Evolutionary conservation across 1,284 basidiomycete species (phyloP).

Genomic region (Naganishia liquefaciens): DNA sequence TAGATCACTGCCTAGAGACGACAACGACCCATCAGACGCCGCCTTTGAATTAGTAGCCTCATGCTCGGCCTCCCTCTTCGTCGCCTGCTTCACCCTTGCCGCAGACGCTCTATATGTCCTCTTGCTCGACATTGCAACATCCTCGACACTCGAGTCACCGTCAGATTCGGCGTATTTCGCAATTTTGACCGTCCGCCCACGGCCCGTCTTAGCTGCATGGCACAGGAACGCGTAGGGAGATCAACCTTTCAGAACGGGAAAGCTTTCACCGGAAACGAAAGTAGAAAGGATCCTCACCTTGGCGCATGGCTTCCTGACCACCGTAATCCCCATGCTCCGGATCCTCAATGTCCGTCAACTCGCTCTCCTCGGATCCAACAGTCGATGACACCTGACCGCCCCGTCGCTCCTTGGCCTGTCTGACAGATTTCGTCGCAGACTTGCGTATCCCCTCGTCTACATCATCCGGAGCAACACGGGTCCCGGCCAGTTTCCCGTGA

Average conservation of each 20-base stretch:
- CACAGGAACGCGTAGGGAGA: neutral
- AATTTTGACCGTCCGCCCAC: constrained; percentile 1
- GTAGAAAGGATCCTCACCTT: too few relatives aligned
- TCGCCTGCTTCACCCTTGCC: constrained; percentile 2
- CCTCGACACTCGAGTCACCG: neutral
- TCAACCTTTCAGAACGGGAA: too few relatives aligned
- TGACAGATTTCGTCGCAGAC: neutral
- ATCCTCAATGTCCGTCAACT: neutral
- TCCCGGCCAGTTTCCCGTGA: too few relatives aligned
- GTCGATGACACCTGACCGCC: neutral
- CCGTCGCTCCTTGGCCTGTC: neutral
- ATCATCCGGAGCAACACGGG: too few relatives aligned
- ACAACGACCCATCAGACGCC: neutral
- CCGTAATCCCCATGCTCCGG: neutral
- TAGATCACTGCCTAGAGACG: neutral
- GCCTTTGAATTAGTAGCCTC: neutral
- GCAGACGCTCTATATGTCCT: constrained; percentile 1
- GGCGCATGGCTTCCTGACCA: neutral
- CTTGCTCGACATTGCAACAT: neutral
- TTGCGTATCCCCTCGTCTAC: neutral
- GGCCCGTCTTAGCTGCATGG: constrained; percentile 2
- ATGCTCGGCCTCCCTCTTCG: neutral
- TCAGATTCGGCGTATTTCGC: constrained; percentile 15
- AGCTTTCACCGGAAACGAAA: too few relatives aligned
- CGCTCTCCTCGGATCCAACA: neutral